phyloP scores from a whole-genome alignment of 495 filamentous ascomycete species.

The Arthonia radiata region DNA sequence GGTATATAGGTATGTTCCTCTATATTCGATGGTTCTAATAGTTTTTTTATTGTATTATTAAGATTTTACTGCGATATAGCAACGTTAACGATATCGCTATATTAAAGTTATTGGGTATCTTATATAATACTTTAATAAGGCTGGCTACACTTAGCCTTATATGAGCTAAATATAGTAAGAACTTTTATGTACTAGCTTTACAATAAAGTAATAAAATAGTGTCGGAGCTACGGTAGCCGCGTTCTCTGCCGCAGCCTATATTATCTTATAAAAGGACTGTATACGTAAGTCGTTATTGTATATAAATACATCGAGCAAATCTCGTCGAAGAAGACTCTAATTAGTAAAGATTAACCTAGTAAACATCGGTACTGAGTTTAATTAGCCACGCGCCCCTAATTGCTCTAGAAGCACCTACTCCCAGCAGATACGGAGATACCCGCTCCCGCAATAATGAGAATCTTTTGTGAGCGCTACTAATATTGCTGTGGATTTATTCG shows the following conservation, averaged over 20 bases:
- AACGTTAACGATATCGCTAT: no score
- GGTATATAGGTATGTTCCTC: no score
- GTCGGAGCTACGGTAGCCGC: conserved; percentile 58
- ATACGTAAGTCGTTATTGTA: conserved; percentile 78
- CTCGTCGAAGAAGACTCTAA: conserved; percentile 84
- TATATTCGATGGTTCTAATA: no score
- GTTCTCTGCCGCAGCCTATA: conserved; percentile 57
- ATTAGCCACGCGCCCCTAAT: conserved; percentile 3
- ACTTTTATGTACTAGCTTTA: conserved; percentile 66
- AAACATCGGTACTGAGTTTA: conserved; percentile 71
- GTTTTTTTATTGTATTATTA: no score
- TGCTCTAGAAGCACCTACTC: conserved; percentile 33
- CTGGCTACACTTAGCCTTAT: no score
- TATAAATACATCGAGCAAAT: conserved; percentile 90
- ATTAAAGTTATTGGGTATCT: no score
- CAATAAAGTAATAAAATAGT: conserved; percentile 79
- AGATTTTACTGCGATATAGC: no score
- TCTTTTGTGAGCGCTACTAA: conserved; percentile 62
- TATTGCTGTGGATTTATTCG: no score
- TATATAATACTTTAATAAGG: no score
- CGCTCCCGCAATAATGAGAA: conserved; percentile 87
- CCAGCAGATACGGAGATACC: conserved; percentile 93
- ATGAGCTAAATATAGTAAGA: no score
- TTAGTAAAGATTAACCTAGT: conserved; percentile 57
- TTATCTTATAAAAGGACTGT: conserved; percentile 81